phyloP scores from a whole-genome alignment of 176 grass and related monocot genomes.

The Elaeis guineensis region DNA sequence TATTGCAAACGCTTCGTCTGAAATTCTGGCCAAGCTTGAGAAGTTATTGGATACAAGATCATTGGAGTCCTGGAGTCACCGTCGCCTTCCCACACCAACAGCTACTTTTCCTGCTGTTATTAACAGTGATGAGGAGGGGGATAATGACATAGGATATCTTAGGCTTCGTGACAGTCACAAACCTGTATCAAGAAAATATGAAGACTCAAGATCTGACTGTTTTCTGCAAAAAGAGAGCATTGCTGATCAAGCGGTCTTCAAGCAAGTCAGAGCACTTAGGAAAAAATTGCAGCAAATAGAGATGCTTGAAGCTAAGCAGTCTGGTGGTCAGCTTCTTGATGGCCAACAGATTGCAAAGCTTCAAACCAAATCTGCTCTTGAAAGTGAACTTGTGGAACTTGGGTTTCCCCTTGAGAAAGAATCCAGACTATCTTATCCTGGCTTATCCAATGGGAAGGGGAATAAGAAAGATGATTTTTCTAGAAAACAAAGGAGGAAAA shows the following conservation, averaged over 20 bases:
- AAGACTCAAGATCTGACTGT: constrained; percentile 45
- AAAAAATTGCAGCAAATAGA: constrained; percentile 99
- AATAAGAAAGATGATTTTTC: constrained; percentile 54
- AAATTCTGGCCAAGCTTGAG: constrained; percentile 77
- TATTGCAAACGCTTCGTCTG: constrained; percentile 64
- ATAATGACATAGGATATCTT: constrained; percentile 35
- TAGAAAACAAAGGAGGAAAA: constrained; percentile 79
- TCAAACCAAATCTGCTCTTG: constrained; percentile 52
- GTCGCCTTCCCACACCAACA: constrained; percentile 75
- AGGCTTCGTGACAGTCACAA: constrained; percentile 40
- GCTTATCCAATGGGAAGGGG: constrained; percentile 32
- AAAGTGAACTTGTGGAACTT: constrained; percentile 68
- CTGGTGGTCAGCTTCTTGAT: constrained; percentile 68
- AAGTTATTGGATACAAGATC: constrained; percentile 76
- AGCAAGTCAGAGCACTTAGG: constrained; percentile 74
- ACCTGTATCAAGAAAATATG: constrained; percentile 36
- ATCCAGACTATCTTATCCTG: constrained; percentile 24
- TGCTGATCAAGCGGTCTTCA: constrained; percentile 61
- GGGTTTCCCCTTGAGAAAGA: constrained; percentile 46
- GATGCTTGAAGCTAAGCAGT: constrained; percentile 74
- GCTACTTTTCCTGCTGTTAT: constrained; percentile 78
- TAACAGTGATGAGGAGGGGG: constrained; percentile 67
- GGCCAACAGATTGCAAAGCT: constrained; percentile 84
- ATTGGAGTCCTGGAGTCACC: constrained; percentile 67
- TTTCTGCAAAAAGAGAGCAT: constrained; percentile 49